Percentiles rank a stretch among this genome's conserved stretches.
Evolutionary conservation across 768 basidiomycete species (phyloP).

Genomic region (Pleurotus citrinopileatus): DNA sequence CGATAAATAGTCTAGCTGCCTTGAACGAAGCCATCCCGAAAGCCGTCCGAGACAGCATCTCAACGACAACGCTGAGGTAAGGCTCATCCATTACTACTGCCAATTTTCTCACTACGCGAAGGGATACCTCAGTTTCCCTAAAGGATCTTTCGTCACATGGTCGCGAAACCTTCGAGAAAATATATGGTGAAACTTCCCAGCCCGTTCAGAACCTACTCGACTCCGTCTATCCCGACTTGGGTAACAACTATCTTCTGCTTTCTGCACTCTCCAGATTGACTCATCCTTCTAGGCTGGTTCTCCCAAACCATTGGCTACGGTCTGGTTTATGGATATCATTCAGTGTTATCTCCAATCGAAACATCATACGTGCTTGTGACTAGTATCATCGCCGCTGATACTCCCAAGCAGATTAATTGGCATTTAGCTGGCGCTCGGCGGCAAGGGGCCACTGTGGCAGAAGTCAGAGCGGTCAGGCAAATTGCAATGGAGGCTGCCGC

Average conservation of each 20-base stretch:
- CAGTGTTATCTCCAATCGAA: slow-evolving; percentile 46
- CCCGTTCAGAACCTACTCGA: slow-evolving; percentile 45
- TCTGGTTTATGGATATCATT: slow-evolving; percentile 46
- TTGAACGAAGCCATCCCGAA: slow-evolving; percentile 52
- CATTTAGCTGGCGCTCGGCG: slow-evolving; percentile 57
- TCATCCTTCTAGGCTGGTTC: slow-evolving; percentile 44
- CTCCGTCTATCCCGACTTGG: slow-evolving; percentile 60
- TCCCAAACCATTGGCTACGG: slow-evolving; percentile 56
- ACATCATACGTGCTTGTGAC: slow-evolving; percentile 62
- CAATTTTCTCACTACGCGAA: too few relatives aligned
- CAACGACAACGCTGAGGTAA: slow-evolving; percentile 31
- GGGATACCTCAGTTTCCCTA: slow-evolving; percentile 38
- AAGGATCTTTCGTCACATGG: slow-evolving; percentile 43
- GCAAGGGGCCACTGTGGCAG: slow-evolving; percentile 49
- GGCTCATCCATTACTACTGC: too few relatives aligned
- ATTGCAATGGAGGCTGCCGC: slow-evolving; percentile 52
- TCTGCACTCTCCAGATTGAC: background rate
- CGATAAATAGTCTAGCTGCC: slow-evolving; percentile 55
- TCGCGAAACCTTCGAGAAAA: slow-evolving; percentile 36
- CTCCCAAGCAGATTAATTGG: slow-evolving; percentile 65
- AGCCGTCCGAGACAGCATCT: slow-evolving; percentile 45
- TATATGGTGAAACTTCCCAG: slow-evolving; percentile 57
- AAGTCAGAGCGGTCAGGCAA: slow-evolving; percentile 50
- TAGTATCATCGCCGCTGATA: slow-evolving; percentile 58
- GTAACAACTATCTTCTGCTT: slow-evolving; percentile 30